Percentiles rank a stretch among this genome's conserved stretches.
phyloP scores from a whole-genome alignment of 1,284 basidiomycete genomes.

The Moniliophthora roreri region DNA sequence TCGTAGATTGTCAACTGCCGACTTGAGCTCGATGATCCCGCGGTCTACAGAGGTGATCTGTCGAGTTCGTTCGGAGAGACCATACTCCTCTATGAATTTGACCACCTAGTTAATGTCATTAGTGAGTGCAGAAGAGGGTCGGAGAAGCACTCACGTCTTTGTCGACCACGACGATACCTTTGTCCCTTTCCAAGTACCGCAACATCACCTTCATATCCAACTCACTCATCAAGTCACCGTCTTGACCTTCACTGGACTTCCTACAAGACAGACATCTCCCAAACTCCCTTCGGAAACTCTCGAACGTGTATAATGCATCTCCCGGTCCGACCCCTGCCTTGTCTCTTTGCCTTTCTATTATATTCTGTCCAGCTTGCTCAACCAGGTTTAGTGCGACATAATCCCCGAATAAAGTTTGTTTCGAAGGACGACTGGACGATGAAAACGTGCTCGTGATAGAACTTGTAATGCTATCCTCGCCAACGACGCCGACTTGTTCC shows the following conservation, averaged over 20 bases:
- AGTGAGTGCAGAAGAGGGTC: not conserved
- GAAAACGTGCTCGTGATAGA: conserved; percentile 22
- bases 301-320: conserved; percentile 62
- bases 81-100: conserved; percentile 61
- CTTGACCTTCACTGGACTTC: conserved; percentile 28
- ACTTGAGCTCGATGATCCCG: conserved; percentile 74
- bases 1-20: conserved; percentile 63
- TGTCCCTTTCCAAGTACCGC: conserved; percentile 80
- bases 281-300: conserved; percentile 66
- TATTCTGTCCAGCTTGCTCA: conserved; percentile 63
- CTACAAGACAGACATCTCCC: conserved; percentile 33
- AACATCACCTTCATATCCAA: conserved; percentile 71
- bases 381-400: conserved; percentile 73
- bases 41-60: conserved; percentile 71
- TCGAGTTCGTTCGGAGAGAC: conserved; percentile 29
- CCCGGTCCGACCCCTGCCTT: conserved; percentile 51
- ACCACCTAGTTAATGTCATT: conserved; percentile 50
- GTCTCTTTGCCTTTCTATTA: conserved; percentile 49
- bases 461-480: conserved; percentile 46
- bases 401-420: conserved; percentile 72
- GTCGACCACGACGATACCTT: conserved; percentile 57
- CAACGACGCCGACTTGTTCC: conserved; percentile 73
- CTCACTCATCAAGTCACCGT: conserved; percentile 37
- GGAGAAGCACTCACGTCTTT: conserved; percentile 51
- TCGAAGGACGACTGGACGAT: conserved; percentile 38